A percentile compares a stretch with the other conserved stretches of the same genome.
Conservation (phyloP, 768 basidiomycete species). For the Dendrothele bispora region DNA sequence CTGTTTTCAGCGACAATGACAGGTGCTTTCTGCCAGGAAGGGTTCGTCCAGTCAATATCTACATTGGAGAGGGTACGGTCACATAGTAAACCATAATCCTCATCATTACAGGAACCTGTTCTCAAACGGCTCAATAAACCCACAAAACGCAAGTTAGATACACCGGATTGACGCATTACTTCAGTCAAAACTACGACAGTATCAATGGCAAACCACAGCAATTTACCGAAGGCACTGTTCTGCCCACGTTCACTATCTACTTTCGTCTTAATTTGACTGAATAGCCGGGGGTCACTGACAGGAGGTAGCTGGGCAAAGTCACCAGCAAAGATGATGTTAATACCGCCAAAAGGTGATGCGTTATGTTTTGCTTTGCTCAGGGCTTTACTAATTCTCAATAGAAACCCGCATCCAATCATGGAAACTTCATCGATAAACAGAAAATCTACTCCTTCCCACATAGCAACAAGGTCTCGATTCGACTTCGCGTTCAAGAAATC, state of each 20-base stretch:
- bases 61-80: background rate
- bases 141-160: conserved; percentile 1
- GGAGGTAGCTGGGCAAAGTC: conserved; percentile 27
- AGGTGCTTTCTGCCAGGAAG: conserved; percentile 14
- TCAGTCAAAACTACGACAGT: conserved; percentile 6
- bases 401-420: conserved; percentile 8
- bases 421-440: conserved; percentile 3
- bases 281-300: conserved; percentile 13
- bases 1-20: conserved; percentile 22
- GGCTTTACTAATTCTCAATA: conserved; percentile 18
- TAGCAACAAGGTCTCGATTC: background rate
- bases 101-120: background rate
- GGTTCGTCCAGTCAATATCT: background rate
- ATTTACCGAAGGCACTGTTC: background rate
- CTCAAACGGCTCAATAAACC: background rate
- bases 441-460: conserved; percentile 4
- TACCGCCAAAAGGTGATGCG: conserved; percentile 8
- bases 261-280: background rate
- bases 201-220: background rate
- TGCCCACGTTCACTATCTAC: too few relatives aligned
- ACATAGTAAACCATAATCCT: background rate
- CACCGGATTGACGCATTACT: conserved; percentile 5
- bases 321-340: conserved; percentile 22
- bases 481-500: background rate
- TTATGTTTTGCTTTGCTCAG: conserved; percentile 17